A percentile compares a stretch with the other conserved stretches of the same genome.
These are phyloP conservation scores for Lolium rigidum DNA, from an alignment of 176 grass and related monocot species.

Conservation along the genomic window DNA sequence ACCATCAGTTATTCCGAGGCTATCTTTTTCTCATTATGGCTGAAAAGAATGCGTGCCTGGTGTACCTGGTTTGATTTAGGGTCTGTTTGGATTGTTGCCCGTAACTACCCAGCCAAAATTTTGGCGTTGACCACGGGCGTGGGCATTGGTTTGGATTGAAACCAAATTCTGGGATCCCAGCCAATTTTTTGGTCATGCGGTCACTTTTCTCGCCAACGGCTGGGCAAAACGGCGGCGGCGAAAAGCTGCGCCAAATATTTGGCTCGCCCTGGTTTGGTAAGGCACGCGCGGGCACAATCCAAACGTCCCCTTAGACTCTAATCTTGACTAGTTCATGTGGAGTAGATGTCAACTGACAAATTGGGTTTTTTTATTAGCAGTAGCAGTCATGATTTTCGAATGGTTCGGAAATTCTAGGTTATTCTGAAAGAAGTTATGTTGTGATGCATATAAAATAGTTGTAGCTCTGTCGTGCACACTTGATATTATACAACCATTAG, in stretches of 20 bases:
- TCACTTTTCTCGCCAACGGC: too few relatives aligned
- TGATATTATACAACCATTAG: neutral
- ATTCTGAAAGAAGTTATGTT: constrained; percentile 13
- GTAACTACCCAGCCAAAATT: too few relatives aligned
- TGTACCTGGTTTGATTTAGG: constrained; percentile 18
- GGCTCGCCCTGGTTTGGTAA: too few relatives aligned
- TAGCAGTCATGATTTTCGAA: neutral
- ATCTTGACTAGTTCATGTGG: neutral
- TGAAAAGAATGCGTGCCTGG: neutral
- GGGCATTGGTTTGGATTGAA: too few relatives aligned
- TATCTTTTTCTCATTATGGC: neutral
- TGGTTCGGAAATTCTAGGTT: neutral
- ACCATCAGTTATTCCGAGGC: neutral
- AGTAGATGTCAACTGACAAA: constrained; percentile 7
- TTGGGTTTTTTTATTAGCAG: neutral
- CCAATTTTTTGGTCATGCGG: too few relatives aligned
- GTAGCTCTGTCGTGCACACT: neutral
- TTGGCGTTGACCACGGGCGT: too few relatives aligned
- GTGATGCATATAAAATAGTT: neutral
- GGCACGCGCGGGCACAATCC: too few relatives aligned
- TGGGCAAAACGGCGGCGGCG: too few relatives aligned
- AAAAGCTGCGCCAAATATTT: too few relatives aligned
- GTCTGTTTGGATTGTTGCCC: too few relatives aligned
- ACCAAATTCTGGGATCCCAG: too few relatives aligned
- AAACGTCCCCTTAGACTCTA: too few relatives aligned